A percentile compares a stretch with the other conserved stretches of the same genome.
Conservation (phyloP, 2,329 filamentous ascomycete species). For the Aspergillus novofumigatus region DNA sequence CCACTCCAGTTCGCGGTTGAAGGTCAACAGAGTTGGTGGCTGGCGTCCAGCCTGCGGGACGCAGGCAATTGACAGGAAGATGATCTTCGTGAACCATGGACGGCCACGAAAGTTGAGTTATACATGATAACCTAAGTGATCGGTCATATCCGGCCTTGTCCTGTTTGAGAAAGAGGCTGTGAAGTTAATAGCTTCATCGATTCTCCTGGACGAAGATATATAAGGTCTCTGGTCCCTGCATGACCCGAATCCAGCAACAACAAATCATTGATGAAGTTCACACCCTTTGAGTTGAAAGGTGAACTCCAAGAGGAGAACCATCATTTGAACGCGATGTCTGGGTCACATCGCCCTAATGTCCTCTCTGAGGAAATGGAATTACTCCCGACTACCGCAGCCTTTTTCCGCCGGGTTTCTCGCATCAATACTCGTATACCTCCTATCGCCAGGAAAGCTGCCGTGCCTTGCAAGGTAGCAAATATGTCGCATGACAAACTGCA, state of each 20-base stretch:
- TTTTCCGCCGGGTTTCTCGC: conserved; percentile 5
- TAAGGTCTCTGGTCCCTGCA: neutral
- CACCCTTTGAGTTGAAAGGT: neutral
- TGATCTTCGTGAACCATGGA: neutral
- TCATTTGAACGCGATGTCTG: neutral
- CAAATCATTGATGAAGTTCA: neutral
- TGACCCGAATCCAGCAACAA: neutral
- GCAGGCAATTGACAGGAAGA: neutral
- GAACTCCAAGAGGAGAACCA: neutral
- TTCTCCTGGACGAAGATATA: neutral
- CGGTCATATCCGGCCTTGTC: neutral
- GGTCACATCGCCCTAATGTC: neutral
- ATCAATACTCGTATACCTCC: conserved; percentile 1
- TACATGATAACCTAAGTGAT: neutral
- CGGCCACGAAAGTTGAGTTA: neutral
- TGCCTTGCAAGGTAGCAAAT: conserved; percentile 7
- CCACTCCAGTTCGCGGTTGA: neutral
- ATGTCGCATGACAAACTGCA: conserved; percentile 14
- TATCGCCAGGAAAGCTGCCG: neutral
- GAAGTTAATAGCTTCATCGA: neutral
- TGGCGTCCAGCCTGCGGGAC: neutral
- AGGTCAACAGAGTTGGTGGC: neutral
- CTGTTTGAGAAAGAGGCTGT: neutral
- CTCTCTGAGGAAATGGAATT: neutral
- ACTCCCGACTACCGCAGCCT: neutral